These are phyloP conservation scores for Boletus rubescentipes DNA, from an alignment of 768 basidiomycete species.

Conservation along the genomic window DNA sequence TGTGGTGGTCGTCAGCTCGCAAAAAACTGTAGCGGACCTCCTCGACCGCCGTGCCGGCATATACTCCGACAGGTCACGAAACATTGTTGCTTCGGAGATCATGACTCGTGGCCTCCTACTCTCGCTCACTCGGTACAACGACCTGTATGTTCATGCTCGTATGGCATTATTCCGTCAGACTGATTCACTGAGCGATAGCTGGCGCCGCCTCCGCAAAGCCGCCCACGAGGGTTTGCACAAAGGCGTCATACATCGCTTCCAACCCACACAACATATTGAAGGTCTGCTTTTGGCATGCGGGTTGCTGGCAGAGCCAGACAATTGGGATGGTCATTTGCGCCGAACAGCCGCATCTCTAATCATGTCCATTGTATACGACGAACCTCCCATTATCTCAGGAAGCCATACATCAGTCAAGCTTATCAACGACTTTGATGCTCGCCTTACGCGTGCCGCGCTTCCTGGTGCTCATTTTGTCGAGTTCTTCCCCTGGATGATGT, in stretches of 20 bases:
- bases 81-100: constrained; percentile 31
- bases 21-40: constrained; percentile 35
- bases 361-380: constrained; percentile 27
- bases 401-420: constrained; percentile 1
- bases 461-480: constrained; percentile 40
- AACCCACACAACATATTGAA: constrained; percentile 7
- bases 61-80: constrained; percentile 34
- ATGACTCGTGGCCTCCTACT: constrained; percentile 31
- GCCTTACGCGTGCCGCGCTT: constrained; percentile 33
- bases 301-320: constrained; percentile 25
- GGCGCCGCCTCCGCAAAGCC: constrained; percentile 11
- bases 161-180: neutral
- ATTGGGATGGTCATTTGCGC: constrained; percentile 34
- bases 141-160: constrained; percentile 1
- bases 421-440: constrained; percentile 23
- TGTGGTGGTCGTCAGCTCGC: constrained; percentile 33
- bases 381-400: constrained; percentile 10
- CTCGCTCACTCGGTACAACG: constrained; percentile 19
- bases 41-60: constrained; percentile 36
- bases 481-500: constrained; percentile 35
- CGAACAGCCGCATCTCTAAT: constrained; percentile 31
- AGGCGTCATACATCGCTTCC: neutral
- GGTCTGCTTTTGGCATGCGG: constrained; percentile 13
- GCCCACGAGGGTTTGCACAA: constrained; percentile 6
- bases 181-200: constrained; percentile 2